Conservation (phyloP, 1,284 basidiomycete species). For the Irpex sp. region DNA sequence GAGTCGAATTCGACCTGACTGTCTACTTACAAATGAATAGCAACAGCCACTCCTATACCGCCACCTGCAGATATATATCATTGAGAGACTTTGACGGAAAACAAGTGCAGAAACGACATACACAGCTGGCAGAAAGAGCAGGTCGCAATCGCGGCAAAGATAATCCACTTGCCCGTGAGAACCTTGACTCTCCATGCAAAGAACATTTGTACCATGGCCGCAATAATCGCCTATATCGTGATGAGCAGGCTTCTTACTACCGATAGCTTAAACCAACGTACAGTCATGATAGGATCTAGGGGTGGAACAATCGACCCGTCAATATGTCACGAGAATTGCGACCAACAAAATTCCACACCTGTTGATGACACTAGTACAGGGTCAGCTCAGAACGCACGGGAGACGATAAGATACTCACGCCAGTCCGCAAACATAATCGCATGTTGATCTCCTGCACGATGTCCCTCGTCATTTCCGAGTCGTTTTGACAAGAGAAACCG, state of each 20-base stretch:
- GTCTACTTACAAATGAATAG: neutral
- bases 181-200: conserved; percentile 39
- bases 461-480: neutral
- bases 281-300: conserved; percentile 29
- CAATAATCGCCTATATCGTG: conserved; percentile 30
- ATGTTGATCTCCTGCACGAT: conserved; percentile 15
- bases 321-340: neutral
- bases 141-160: conserved; percentile 12
- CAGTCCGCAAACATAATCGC: conserved; percentile 5
- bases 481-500: conserved; percentile 16
- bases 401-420: conserved; percentile 7
- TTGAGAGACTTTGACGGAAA: neutral
- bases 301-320: neutral
- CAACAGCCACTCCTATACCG: conserved; percentile 6
- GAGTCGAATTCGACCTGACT: no score
- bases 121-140: neutral
- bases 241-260: neutral
- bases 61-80: conserved; percentile 1
- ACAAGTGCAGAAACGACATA: neutral
- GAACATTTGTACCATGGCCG: conserved; percentile 36
- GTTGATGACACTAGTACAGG: conserved; percentile 19
- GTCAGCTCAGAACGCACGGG: neutral
- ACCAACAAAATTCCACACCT: neutral
- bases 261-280: conserved; percentile 10
- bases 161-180: conserved; percentile 26